A percentile compares a stretch with the other conserved stretches of the same genome.
phyloP scores from a whole-genome alignment of 2,329 filamentous ascomycete species.

The Aspergillus pseudoviridinutans region DNA sequence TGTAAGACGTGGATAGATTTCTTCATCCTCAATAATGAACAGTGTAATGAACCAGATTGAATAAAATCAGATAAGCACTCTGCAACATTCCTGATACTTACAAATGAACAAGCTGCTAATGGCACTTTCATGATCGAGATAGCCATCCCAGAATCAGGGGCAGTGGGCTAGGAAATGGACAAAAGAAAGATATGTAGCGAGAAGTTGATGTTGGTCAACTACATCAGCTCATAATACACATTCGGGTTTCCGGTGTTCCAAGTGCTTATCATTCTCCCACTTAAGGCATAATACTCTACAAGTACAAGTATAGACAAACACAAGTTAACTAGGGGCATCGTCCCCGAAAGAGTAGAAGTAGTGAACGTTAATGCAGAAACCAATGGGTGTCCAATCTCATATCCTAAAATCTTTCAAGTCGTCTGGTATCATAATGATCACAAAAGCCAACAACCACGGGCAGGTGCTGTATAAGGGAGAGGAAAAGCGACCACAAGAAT shows the following conservation, averaged over 20 bases:
- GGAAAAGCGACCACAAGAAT: constrained; percentile 5
- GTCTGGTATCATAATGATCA: constrained; percentile 25
- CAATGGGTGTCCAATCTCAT: constrained; percentile 14
- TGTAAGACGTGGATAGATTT: background rate
- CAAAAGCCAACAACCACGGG: constrained; percentile 5
- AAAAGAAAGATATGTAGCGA: background rate
- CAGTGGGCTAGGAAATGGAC: background rate
- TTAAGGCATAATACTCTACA: background rate
- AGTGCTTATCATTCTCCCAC: background rate
- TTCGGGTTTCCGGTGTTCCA: background rate
- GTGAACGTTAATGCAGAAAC: background rate
- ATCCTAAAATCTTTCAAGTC: constrained; percentile 17
- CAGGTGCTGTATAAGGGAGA: background rate
- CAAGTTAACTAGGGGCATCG: background rate
- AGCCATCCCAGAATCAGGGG: background rate
- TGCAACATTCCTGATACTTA: background rate
- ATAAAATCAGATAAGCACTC: background rate
- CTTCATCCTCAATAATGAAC: background rate
- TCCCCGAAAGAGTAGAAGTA: background rate
- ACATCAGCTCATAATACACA: background rate
- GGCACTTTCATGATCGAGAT: background rate
- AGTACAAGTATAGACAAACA: background rate
- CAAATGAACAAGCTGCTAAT: background rate
- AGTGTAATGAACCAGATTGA: background rate
- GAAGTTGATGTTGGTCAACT: background rate